phyloP scores from a whole-genome alignment of 345 rosid species.

The Salix udensis region DNA sequence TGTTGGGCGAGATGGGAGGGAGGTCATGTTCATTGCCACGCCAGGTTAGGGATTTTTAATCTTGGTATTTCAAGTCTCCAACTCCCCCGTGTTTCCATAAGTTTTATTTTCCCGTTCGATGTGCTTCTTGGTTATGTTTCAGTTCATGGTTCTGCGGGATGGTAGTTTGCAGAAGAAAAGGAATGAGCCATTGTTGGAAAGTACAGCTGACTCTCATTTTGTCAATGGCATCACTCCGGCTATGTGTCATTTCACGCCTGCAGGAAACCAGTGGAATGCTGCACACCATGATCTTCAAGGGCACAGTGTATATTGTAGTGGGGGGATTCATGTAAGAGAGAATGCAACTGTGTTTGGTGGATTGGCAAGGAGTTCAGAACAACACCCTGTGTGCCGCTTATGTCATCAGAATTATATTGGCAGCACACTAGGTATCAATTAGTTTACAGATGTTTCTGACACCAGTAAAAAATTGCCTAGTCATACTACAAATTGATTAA shows the following conservation, averaged over 20 bases:
- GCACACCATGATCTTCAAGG: slow-evolving; percentile 20
- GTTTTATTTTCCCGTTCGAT: slow-evolving; percentile 7
- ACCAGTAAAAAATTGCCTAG: too few relatives aligned
- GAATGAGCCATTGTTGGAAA: slow-evolving; percentile 31
- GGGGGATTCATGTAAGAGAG: slow-evolving; percentile 23
- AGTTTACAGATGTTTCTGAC: not conserved
- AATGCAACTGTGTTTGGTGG: slow-evolving; percentile 22
- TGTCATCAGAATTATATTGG: slow-evolving; percentile 22
- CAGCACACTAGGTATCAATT: slow-evolving; percentile 42
- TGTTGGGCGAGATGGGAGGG: slow-evolving; percentile 14
- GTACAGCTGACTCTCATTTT: slow-evolving; percentile 38
- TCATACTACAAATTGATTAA: not conserved
- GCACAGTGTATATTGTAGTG: slow-evolving; percentile 2
- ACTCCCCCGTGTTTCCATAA: not conserved
- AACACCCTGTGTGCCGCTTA: slow-evolving; percentile 9
- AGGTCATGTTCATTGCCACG: slow-evolving; percentile 21
- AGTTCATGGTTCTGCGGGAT: slow-evolving; percentile 45
- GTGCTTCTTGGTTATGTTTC: slow-evolving; percentile 10
- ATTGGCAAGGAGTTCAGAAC: slow-evolving; percentile 20
- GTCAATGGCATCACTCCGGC: slow-evolving; percentile 15
- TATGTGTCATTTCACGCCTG: slow-evolving; percentile 10
- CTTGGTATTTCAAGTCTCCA: not conserved
- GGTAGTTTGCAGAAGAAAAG: slow-evolving; percentile 40
- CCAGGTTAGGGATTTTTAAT: slow-evolving; percentile 43
- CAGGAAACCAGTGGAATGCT: slow-evolving; percentile 1